Evolutionary conservation across 1,139 yeast genomes (phyloP).

Genomic region (Pichia sp.): DNA sequence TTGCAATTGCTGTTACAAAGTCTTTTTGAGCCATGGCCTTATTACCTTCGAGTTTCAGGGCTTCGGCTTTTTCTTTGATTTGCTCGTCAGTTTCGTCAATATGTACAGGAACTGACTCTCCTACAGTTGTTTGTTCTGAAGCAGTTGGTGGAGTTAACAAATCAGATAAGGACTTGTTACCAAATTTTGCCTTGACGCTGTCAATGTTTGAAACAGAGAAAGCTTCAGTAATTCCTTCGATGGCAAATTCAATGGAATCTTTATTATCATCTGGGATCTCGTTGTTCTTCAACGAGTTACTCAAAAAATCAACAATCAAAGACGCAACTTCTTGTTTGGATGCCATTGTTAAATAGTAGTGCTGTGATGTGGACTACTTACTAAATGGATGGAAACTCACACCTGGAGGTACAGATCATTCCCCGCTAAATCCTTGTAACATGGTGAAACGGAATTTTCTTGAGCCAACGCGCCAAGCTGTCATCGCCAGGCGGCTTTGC

Average conservation of each 20-base stretch:
- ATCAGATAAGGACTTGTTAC: slow-evolving; percentile 44
- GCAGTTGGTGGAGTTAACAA: slow-evolving; percentile 30
- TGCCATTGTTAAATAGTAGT: too few relatives aligned
- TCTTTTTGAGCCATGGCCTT: slow-evolving; percentile 79
- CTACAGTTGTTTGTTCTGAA: slow-evolving; percentile 5
- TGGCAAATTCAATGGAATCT: slow-evolving; percentile 93
- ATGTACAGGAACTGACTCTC: slow-evolving; percentile 35
- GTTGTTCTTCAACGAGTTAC: slow-evolving; percentile 52
- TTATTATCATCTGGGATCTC: slow-evolving; percentile 68
- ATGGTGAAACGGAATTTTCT: too few relatives aligned
- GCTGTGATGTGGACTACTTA: too few relatives aligned
- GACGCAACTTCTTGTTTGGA: slow-evolving; percentile 64
- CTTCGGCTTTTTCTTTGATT: slow-evolving; percentile 68
- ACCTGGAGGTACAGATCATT: too few relatives aligned
- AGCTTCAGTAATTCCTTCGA: slow-evolving; percentile 87
- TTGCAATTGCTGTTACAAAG: slow-evolving; percentile 60
- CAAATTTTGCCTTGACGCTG: slow-evolving; percentile 33
- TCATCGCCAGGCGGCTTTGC: too few relatives aligned
- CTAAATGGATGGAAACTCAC: too few relatives aligned
- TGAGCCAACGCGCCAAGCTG: too few relatives aligned
- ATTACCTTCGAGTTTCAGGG: slow-evolving; percentile 83
- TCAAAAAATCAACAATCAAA: slow-evolving; percentile 67
- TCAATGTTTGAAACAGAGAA: slow-evolving; percentile 53
- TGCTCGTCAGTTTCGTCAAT: slow-evolving; percentile 40
- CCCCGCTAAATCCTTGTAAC: too few relatives aligned